Percentiles rank a stretch among this genome's conserved stretches.
Evolutionary conservation across 805 yeast species (phyloP).

Genomic region (Starmerella floris): DNA sequence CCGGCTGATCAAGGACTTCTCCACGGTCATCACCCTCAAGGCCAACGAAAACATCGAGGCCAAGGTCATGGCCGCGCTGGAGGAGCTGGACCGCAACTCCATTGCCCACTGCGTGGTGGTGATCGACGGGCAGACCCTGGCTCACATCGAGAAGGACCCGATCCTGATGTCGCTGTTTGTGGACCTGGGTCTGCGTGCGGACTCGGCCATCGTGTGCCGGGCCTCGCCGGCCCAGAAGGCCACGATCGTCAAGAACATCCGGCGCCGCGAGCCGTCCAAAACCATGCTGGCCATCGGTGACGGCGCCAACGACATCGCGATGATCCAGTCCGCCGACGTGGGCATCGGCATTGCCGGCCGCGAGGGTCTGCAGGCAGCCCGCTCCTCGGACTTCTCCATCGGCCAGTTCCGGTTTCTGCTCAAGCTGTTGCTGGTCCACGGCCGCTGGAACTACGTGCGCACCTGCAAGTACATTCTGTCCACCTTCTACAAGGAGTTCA

Average conservation of each 20-base stretch:
- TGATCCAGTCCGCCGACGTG: constrained; percentile 97
- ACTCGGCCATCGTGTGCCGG: constrained; percentile 87
- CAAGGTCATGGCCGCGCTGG: constrained; percentile 59
- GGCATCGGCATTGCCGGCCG: constrained; percentile 96
- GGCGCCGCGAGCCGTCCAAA: constrained; percentile 48
- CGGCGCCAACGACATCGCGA: constrained; percentile 98
- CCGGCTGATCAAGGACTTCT: constrained; percentile 79
- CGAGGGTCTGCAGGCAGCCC: constrained; percentile 93
- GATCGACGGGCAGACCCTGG: constrained; percentile 81
- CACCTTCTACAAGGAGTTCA: constrained; percentile 86
- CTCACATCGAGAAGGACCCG: constrained; percentile 57
- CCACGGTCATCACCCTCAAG: constrained; percentile 64
- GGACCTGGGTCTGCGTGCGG: constrained; percentile 74
- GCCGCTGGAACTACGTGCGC: constrained; percentile 86
- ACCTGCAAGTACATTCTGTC: constrained; percentile 83
- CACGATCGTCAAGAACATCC: constrained; percentile 66
- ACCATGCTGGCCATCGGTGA: constrained; percentile 96
- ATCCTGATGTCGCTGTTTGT: constrained; percentile 62
- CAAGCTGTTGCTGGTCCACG: constrained; percentile 81
- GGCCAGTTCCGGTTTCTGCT: constrained; percentile 82
- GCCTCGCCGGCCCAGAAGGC: constrained; percentile 98
- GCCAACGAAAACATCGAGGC: constrained; percentile 47
- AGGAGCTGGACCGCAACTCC: constrained; percentile 55
- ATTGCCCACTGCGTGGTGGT: constrained; percentile 93
- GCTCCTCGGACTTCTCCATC: constrained; percentile 86